These are phyloP conservation scores for Ogataea saltuana DNA, from an alignment of 805 yeast genomes.

Conservation along the genomic window DNA sequence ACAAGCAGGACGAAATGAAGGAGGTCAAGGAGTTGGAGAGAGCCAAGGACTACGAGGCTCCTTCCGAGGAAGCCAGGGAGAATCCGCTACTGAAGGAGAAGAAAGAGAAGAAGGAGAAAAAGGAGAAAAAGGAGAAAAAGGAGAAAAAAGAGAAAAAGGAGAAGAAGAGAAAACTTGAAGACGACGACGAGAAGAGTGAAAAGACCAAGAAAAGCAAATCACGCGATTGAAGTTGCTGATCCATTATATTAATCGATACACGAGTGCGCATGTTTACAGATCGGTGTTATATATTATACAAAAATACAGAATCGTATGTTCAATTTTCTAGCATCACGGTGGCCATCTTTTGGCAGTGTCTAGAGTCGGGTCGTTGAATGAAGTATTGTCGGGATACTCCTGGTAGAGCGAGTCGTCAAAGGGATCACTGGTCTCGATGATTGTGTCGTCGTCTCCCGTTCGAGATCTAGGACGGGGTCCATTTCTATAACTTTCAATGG, in stretches of 20 bases:
- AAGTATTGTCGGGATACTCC: not conserved
- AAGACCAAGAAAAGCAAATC: conserved; percentile 19
- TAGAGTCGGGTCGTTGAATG: conserved; percentile 19
- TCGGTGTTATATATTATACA: conserved; percentile 6
- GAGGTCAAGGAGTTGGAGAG: conserved; percentile 67
- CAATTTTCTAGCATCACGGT: conserved; percentile 2
- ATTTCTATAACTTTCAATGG: not conserved
- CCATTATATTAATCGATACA: conserved; percentile 4
- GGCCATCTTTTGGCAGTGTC: conserved; percentile 22
- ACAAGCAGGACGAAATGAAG: conserved; percentile 71
- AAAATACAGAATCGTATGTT: not conserved
- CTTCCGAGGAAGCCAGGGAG: conserved; percentile 59
- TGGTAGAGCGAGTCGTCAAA: conserved; percentile 6
- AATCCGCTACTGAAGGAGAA: conserved; percentile 36
- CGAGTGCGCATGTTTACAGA: conserved; percentile 11
- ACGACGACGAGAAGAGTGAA: conserved; percentile 15
- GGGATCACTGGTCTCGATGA: conserved; percentile 3
- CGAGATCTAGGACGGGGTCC: not conserved
- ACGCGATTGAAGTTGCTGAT: conserved; percentile 1
- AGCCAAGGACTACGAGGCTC: conserved; percentile 79
- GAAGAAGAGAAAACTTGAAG: conserved; percentile 30
- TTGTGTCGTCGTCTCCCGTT: conserved; percentile 1
- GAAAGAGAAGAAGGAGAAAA: conserved; percentile 32
- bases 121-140: conserved; percentile 34
- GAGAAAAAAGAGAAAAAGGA: conserved; percentile 33